A percentile compares a stretch with the other conserved stretches of the same genome.
phyloP scores from a whole-genome alignment of 352 stramenopile species.

The Pythium graminicola region DNA sequence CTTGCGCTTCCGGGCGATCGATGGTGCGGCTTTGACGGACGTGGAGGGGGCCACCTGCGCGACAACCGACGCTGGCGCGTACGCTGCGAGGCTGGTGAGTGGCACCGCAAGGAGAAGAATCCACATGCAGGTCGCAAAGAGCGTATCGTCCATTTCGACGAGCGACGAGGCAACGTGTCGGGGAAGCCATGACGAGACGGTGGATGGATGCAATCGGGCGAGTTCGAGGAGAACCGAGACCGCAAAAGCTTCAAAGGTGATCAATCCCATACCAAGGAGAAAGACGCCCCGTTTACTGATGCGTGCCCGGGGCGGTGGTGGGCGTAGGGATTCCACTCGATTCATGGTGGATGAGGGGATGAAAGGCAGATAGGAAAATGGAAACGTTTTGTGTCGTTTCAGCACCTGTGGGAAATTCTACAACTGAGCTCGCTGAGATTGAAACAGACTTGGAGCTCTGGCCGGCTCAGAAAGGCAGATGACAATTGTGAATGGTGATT shows the following conservation, averaged over 20 bases:
- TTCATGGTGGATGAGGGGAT: not conserved
- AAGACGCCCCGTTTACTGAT: slow-evolving; percentile 49
- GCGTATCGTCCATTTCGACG: slow-evolving; percentile 29
- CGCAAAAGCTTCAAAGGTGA: slow-evolving; percentile 59
- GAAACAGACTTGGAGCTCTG: no score
- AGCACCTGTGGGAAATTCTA: no score
- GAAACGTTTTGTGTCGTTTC: no score
- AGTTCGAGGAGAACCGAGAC: slow-evolving; percentile 53
- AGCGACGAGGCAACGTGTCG: slow-evolving; percentile 20
- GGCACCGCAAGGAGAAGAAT: slow-evolving; percentile 42
- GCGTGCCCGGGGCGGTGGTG: not conserved
- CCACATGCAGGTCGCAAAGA: slow-evolving; percentile 34
- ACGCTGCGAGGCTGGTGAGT: slow-evolving; percentile 50
- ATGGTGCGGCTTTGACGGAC: slow-evolving; percentile 19
- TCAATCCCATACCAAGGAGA: slow-evolving; percentile 44
- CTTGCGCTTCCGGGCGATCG: slow-evolving; percentile 3
- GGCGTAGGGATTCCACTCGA: no score
- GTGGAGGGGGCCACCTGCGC: slow-evolving; percentile 19
- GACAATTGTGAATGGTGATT: slow-evolving; percentile 1
- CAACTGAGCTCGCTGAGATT: no score
- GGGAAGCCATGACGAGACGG: slow-evolving; percentile 21
- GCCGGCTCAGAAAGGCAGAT: not conserved
- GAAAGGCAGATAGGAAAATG: no score
- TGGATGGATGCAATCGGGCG: slow-evolving; percentile 30
- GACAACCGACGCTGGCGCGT: slow-evolving; percentile 49